These are phyloP conservation scores for Crithidia acanthocephali DNA, from an alignment of 208 protist genomes.

Conservation along the genomic window DNA sequence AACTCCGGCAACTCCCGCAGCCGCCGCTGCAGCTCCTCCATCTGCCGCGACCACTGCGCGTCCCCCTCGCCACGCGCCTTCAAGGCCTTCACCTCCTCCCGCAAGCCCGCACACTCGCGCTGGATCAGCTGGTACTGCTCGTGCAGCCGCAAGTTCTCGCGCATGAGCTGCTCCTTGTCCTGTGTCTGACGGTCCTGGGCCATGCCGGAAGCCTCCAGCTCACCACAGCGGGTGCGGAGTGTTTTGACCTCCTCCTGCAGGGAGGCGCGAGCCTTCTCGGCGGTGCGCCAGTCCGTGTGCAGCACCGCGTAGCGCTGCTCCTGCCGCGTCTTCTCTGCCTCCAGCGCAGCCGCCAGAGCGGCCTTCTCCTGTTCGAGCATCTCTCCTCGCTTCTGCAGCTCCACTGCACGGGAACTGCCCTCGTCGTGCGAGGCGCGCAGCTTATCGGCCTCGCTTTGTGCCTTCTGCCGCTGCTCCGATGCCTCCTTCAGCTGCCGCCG, in stretches of 20 bases:
- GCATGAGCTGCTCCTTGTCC: slow-evolving; percentile 69
- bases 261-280: slow-evolving; percentile 47
- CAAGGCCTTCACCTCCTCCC: slow-evolving; percentile 48
- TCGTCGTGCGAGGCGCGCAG: slow-evolving; percentile 27
- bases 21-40: slow-evolving; percentile 72
- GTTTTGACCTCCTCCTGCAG: slow-evolving; percentile 64
- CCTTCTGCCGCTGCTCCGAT: slow-evolving; percentile 32
- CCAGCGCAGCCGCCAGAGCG: slow-evolving; percentile 36
- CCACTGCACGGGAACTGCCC: slow-evolving; percentile 31
- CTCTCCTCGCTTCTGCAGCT: slow-evolving; percentile 30
- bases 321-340: slow-evolving; percentile 33
- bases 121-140: slow-evolving; percentile 65
- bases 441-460: slow-evolving; percentile 40
- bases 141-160: slow-evolving; percentile 71
- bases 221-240: slow-evolving; percentile 46
- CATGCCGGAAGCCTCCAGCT: slow-evolving; percentile 41
- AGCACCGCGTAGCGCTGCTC: slow-evolving; percentile 36
- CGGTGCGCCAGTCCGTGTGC: slow-evolving; percentile 46
- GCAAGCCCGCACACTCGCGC: slow-evolving; percentile 50
- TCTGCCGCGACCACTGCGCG: slow-evolving; percentile 45
- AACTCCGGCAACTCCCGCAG: slow-evolving; percentile 69
- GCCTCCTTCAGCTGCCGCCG: slow-evolving; percentile 34
- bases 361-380: slow-evolving; percentile 36
- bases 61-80: slow-evolving; percentile 26
- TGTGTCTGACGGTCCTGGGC: slow-evolving; percentile 40